These are phyloP conservation scores for Cynara cardunculus DNA, from an alignment of 129 eudicot species.

Conservation along the genomic window DNA sequence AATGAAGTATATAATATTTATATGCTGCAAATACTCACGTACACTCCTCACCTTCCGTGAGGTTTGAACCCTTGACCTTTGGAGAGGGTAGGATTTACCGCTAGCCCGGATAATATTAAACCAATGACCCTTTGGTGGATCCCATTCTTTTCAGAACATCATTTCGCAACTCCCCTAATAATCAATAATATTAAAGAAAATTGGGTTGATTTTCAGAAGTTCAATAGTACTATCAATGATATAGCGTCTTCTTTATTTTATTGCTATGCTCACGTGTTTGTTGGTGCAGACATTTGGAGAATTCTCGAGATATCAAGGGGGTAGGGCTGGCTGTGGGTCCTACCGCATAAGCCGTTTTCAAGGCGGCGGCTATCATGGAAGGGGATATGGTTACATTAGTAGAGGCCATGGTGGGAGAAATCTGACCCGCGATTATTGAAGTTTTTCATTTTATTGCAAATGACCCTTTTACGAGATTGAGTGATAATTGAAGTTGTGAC, in stretches of 20 bases:
- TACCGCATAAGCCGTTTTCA: constrained; percentile 67
- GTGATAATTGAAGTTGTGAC: background rate
- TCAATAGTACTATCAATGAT: too few species aligned
- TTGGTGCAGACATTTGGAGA: constrained; percentile 84
- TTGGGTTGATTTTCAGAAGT: background rate
- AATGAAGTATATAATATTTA: background rate
- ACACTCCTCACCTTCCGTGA: background rate
- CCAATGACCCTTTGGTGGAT: background rate
- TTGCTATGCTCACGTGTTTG: background rate
- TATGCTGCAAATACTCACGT: background rate
- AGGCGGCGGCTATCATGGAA: constrained; percentile 44
- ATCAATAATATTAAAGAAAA: background rate
- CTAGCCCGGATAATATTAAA: background rate
- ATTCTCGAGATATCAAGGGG: constrained; percentile 73
- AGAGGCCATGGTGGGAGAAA: constrained; percentile 73
- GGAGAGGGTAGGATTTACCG: background rate
- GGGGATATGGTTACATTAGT: constrained; percentile 35
- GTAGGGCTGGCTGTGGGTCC: constrained; percentile 41
- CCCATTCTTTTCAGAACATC: background rate
- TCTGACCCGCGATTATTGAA: constrained; percentile 41
- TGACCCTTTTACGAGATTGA: background rate
- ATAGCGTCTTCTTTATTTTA: background rate
- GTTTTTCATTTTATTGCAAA: background rate
- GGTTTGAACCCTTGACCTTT: background rate
- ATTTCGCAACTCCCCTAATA: background rate